A percentile compares a stretch with the other conserved stretches of the same genome.
These are phyloP conservation scores for Paecilomyces variotii DNA, from an alignment of 2,329 filamentous ascomycete species.

Conservation along the genomic window DNA sequence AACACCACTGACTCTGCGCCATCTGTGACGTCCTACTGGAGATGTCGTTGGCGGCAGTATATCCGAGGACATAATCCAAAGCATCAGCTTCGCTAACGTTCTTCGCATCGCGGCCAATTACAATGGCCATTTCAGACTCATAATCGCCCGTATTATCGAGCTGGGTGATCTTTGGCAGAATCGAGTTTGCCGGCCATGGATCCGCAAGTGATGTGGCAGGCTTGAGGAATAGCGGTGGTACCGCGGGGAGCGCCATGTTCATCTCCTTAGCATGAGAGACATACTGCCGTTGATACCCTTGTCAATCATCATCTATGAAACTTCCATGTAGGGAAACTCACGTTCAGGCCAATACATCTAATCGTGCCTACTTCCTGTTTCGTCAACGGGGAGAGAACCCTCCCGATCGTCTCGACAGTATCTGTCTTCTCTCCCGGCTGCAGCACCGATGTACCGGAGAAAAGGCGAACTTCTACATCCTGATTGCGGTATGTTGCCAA, in stretches of 20 bases:
- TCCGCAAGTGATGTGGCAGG: slow-evolving; percentile 47
- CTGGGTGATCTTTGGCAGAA: slow-evolving; percentile 48
- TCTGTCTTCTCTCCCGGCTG: slow-evolving; percentile 46
- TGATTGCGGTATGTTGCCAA: slow-evolving; percentile 48
- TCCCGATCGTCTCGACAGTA: slow-evolving; percentile 22
- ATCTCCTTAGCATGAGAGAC: slow-evolving; percentile 45
- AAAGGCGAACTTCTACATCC: slow-evolving; percentile 50
- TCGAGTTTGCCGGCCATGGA: slow-evolving; percentile 44
- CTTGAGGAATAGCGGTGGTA: slow-evolving; percentile 54
- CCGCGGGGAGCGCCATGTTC: slow-evolving; percentile 43
- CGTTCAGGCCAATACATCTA: slow-evolving; percentile 52
- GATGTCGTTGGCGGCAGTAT: slow-evolving; percentile 57
- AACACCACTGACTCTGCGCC: slow-evolving; percentile 49
- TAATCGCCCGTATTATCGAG: slow-evolving; percentile 50
- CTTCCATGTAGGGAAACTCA: slow-evolving; percentile 14
- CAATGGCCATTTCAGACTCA: slow-evolving; percentile 51
- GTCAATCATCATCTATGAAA: not conserved
- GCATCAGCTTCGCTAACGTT: slow-evolving; percentile 52
- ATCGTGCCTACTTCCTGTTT: slow-evolving; percentile 48
- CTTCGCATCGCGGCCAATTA: slow-evolving; percentile 46
- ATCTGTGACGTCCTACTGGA: slow-evolving; percentile 52
- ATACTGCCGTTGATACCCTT: slow-evolving; percentile 27
- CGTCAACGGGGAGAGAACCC: slow-evolving; percentile 45
- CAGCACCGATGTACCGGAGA: slow-evolving; percentile 52
- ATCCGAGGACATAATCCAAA: slow-evolving; percentile 54